Percentiles rank a stretch among this genome's conserved stretches.
These are phyloP conservation scores for Cucurbita ficifolia DNA, from an alignment of 306 rosid species.

Conservation along the genomic window DNA sequence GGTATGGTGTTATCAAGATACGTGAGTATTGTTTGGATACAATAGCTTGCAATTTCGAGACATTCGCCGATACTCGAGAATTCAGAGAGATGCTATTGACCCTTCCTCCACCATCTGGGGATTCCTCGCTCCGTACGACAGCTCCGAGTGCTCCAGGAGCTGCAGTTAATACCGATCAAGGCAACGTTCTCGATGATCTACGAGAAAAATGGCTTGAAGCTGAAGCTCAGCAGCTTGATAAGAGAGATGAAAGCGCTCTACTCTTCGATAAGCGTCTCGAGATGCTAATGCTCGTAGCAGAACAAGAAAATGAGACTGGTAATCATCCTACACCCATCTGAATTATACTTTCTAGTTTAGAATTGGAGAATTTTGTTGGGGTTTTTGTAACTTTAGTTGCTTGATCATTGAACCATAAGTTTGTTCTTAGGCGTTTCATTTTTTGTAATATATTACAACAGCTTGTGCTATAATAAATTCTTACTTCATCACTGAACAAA, in stretches of 20 bases:
- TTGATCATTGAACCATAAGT: slow-evolving; percentile 12
- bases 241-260: slow-evolving; percentile 90
- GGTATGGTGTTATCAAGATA: slow-evolving; percentile 81
- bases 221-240: slow-evolving; percentile 91
- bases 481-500: neutral
- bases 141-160: slow-evolving; percentile 93
- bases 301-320: slow-evolving; percentile 41
- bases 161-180: slow-evolving; percentile 43
- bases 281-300: slow-evolving; percentile 75
- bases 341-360: neutral
- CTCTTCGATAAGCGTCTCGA: slow-evolving; percentile 81
- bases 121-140: slow-evolving; percentile 77
- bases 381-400: no score
- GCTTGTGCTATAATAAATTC: neutral
- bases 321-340: slow-evolving; percentile 6
- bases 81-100: slow-evolving; percentile 74
- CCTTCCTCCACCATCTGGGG: slow-evolving; percentile 91
- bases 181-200: slow-evolving; percentile 78
- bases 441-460: slow-evolving; percentile 3
- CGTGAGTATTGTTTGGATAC: slow-evolving; percentile 79
- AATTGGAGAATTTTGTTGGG: neutral
- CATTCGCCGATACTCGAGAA: slow-evolving; percentile 65
- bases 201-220: slow-evolving; percentile 97
- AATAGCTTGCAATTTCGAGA: slow-evolving; percentile 74
- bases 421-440: neutral